These are phyloP conservation scores for Nicotiana undulata DNA, from an alignment of 257 asterid species.

Conservation along the genomic window DNA sequence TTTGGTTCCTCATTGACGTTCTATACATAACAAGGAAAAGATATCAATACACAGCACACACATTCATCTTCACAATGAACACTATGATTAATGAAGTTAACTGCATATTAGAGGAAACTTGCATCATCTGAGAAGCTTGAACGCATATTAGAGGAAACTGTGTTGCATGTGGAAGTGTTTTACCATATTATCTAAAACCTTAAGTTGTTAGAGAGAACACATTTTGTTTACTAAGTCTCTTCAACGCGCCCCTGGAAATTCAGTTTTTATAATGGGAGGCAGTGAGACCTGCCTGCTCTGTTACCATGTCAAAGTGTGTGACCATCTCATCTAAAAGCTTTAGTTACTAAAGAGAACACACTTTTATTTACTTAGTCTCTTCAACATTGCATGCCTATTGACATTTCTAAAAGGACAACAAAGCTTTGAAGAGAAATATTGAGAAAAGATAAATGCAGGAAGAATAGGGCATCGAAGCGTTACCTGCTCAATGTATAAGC, in stretches of 20 bases:
- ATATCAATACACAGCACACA: not conserved
- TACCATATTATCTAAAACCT: no score
- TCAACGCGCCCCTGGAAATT: no score
- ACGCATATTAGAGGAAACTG: not conserved
- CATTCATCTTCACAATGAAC: not conserved
- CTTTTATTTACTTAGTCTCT: no score
- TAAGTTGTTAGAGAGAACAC: no score
- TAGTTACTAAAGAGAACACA: no score
- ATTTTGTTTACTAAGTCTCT: no score
- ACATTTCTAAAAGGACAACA: not conserved
- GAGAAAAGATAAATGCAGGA: not conserved
- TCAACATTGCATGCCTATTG: not conserved
- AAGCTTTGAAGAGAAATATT: not conserved
- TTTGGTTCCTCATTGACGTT: slow-evolving; percentile 78
- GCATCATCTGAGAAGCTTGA: not conserved
- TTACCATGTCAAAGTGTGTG: no score
- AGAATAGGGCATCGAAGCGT: slow-evolving; percentile 4
- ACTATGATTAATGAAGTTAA: not conserved
- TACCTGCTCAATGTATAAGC: slow-evolving; percentile 70
- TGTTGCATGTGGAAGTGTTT: not conserved
- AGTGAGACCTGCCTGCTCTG: no score
- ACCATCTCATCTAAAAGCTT: no score
- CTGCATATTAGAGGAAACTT: not conserved
- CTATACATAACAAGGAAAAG: slow-evolving; percentile 25
- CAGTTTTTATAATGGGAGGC: no score